Conservation (phyloP, 805 yeast genomes). For the Candida rishiriensis region DNA sequence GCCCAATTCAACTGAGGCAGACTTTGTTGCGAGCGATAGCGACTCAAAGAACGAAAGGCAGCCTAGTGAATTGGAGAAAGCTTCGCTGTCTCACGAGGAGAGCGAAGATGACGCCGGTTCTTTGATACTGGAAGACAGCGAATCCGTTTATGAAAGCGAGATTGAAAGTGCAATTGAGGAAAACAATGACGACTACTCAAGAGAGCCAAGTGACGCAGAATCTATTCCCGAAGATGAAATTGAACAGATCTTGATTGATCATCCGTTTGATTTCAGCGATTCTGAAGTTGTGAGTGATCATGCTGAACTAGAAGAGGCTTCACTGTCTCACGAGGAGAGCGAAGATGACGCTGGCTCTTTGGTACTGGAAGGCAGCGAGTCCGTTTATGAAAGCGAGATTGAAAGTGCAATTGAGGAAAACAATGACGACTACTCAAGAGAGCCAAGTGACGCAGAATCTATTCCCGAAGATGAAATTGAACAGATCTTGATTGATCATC, state of each 20-base stretch:
- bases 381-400: slow-evolving; percentile 3
- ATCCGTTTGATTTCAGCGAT: slow-evolving; percentile 1
- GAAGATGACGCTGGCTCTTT: slow-evolving; percentile 2
- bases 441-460: neutral
- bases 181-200: slow-evolving; percentile 2
- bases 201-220: neutral
- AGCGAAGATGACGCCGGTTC: slow-evolving; percentile 3
- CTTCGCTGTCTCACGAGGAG: slow-evolving; percentile 5
- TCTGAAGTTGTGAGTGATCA: neutral
- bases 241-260: slow-evolving; percentile 6
- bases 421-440: slow-evolving; percentile 1
- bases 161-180: slow-evolving; percentile 6
- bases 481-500: slow-evolving; percentile 5
- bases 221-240: slow-evolving; percentile 8
- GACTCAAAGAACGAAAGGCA: neutral
- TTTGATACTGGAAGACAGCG: slow-evolving; percentile 4
- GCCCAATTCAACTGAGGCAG: neutral
- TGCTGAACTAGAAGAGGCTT: neutral
- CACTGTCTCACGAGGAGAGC: slow-evolving; percentile 6
- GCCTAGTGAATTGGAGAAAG: neutral
- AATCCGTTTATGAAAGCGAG: slow-evolving; percentile 4
- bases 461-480: slow-evolving; percentile 10
- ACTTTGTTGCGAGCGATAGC: slow-evolving; percentile 2
- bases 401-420: slow-evolving; percentile 5
- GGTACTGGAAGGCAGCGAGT: slow-evolving; percentile 5